These are phyloP conservation scores for Orbilia brochopaga DNA, from an alignment of 2,329 filamentous ascomycete genomes.

Conservation along the genomic window DNA sequence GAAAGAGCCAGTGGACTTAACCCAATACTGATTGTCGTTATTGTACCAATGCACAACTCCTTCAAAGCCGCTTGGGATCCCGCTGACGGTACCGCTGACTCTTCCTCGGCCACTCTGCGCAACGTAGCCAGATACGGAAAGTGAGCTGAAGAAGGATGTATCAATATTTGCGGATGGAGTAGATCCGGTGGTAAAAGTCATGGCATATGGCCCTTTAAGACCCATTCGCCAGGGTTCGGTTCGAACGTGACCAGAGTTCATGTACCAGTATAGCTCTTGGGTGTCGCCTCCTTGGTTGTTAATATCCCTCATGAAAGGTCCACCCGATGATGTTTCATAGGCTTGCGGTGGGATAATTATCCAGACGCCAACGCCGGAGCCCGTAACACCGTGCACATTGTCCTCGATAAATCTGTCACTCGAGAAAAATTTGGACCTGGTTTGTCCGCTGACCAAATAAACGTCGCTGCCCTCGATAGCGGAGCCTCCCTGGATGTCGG, in stretches of 20 bases:
- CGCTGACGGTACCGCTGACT: conserved; percentile 68
- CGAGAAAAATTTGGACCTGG: conserved; percentile 73
- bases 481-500: conserved; percentile 32
- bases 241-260: conserved; percentile 69
- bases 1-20: conserved; percentile 64
- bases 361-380: conserved; percentile 63
- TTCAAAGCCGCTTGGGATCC: conserved; percentile 63
- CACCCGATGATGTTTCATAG: conserved; percentile 69
- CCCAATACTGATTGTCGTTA: conserved; percentile 69
- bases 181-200: conserved; percentile 67
- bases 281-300: conserved; percentile 66
- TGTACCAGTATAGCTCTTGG: conserved; percentile 69
- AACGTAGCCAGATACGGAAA: conserved; percentile 67
- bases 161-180: conserved; percentile 64
- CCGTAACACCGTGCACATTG: conserved; percentile 68
- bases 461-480: conserved; percentile 50
- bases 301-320: conserved; percentile 67
- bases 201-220: conserved; percentile 70
- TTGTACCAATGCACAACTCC: conserved; percentile 72
- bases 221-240: conserved; percentile 69
- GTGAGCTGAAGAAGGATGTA: conserved; percentile 66
- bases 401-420: conserved; percentile 74
- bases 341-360: conserved; percentile 65
- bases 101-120: conserved; percentile 65
- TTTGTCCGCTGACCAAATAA: conserved; percentile 68